Evolutionary conservation across 345 rosid genomes (phyloP).

Genomic region (Chamaenerion angustifolium): DNA sequence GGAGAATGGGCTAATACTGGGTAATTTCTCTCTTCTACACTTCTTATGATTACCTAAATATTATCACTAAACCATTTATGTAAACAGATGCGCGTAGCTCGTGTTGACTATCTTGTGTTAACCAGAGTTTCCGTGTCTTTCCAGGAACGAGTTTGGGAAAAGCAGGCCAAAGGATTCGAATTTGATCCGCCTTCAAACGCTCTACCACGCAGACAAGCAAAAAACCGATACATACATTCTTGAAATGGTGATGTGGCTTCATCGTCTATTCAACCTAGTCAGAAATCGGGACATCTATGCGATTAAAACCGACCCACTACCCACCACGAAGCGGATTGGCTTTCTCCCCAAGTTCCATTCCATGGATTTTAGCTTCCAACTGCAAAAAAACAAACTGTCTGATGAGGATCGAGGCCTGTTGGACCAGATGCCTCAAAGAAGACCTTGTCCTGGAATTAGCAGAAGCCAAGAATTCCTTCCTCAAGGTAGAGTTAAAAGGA

Average conservation of each 20-base stretch:
- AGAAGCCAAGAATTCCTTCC: constrained; percentile 62
- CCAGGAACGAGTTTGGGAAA: constrained; percentile 22
- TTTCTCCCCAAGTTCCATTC: constrained; percentile 1
- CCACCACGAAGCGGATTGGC: too few relatives aligned
- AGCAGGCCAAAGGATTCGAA: constrained; percentile 11
- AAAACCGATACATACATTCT: constrained; percentile 54
- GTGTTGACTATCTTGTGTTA: too few relatives aligned
- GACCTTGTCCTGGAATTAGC: constrained; percentile 44
- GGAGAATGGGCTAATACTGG: constrained; percentile 98
- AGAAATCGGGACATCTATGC: constrained; percentile 30
- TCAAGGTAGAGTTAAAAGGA: constrained; percentile 17
- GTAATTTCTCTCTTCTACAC: constrained; percentile 14
- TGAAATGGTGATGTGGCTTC: constrained; percentile 70
- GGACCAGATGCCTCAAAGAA: constrained; percentile 29
- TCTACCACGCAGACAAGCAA: constrained; percentile 60
- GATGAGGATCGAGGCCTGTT: constrained; percentile 50
- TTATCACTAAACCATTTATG: too few relatives aligned
- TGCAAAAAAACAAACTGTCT: constrained; percentile 29
- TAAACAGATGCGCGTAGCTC: too few relatives aligned
- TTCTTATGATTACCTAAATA: too few relatives aligned
- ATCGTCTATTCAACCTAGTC: constrained; percentile 39
- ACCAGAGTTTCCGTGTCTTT: constrained; percentile 3
- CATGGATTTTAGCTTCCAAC: constrained; percentile 23
- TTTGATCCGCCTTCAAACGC: constrained; percentile 66
- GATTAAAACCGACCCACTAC: constrained; percentile 6